Conservation (phyloP, 179 eudicot genomes). For the Beta corolliflora region DNA sequence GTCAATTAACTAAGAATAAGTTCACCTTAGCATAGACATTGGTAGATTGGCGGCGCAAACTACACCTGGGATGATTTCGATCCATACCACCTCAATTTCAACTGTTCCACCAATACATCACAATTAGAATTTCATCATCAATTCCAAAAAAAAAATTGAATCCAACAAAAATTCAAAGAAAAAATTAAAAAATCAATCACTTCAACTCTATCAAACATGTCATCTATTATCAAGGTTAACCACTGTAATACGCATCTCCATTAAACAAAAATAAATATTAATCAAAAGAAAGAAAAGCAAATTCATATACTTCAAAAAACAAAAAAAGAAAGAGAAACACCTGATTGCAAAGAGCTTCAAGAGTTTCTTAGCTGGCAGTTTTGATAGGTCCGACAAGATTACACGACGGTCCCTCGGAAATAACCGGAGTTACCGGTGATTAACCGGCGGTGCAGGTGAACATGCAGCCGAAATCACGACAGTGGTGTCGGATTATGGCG, state of each 20-base stretch:
- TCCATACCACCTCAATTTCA: too few relatives aligned
- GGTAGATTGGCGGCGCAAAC: slow-evolving; percentile 78
- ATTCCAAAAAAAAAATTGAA: background rate
- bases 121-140: background rate
- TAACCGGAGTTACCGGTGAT: slow-evolving; percentile 30
- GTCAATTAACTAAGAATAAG: too few relatives aligned
- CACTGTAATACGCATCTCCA: slow-evolving; percentile 87
- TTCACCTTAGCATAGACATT: slow-evolving; percentile 95
- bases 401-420: too few relatives aligned
- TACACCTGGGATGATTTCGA: slow-evolving; percentile 94
- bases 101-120: slow-evolving; percentile 41
- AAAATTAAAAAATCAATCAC: slow-evolving; percentile 31
- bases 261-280: too few relatives aligned
- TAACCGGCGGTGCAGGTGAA: slow-evolving; percentile 24
- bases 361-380: slow-evolving; percentile 89
- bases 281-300: background rate
- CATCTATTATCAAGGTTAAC: slow-evolving; percentile 90
- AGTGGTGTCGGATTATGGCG: slow-evolving; percentile 25
- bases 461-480: too few relatives aligned
- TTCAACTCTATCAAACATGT: slow-evolving; percentile 96
- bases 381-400: slow-evolving; percentile 83
- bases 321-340: slow-evolving; percentile 30
- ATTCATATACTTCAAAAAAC: background rate
- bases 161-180: background rate
- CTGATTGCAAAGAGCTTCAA: slow-evolving; percentile 93